These are phyloP conservation scores for Neurospora discreta DNA, from an alignment of 495 filamentous ascomycete species.

Conservation along the genomic window DNA sequence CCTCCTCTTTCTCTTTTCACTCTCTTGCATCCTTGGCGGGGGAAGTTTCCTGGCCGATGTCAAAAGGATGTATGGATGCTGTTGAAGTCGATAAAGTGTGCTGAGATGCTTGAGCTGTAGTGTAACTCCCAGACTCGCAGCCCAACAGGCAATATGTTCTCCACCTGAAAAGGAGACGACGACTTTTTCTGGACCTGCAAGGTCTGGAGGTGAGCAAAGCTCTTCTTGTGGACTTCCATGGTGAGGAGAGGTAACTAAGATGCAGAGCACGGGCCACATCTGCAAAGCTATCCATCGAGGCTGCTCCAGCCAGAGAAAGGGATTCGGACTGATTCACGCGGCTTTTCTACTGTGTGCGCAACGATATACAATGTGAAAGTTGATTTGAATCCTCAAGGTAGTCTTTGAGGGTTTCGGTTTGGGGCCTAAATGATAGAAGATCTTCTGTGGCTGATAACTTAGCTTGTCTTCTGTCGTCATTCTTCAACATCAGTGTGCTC, in stretches of 20 bases:
- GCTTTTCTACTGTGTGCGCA: background rate
- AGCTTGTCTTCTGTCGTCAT: background rate
- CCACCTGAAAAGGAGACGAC: background rate
- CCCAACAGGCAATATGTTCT: background rate
- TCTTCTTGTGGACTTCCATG: background rate
- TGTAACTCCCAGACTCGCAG: background rate
- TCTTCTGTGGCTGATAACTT: background rate
- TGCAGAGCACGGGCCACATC: background rate
- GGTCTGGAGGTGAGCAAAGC: background rate
- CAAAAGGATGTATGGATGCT: too few relatives aligned
- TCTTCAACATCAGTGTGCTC: background rate
- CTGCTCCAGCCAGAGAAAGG: background rate
- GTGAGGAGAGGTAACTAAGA: background rate
- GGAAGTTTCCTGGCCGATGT: background rate
- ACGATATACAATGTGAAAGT: background rate
- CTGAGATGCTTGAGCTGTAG: background rate
- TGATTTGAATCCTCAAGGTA: background rate
- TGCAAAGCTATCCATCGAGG: background rate
- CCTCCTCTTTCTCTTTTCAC: background rate
- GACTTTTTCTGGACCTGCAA: background rate
- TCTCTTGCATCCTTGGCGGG: background rate
- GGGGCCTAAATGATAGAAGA: background rate
- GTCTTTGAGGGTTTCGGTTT: background rate
- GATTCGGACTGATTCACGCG: background rate
- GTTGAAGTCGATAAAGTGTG: too few relatives aligned